phyloP scores from a whole-genome alignment of 768 basidiomycete species.

The Wakefieldia striispora region DNA sequence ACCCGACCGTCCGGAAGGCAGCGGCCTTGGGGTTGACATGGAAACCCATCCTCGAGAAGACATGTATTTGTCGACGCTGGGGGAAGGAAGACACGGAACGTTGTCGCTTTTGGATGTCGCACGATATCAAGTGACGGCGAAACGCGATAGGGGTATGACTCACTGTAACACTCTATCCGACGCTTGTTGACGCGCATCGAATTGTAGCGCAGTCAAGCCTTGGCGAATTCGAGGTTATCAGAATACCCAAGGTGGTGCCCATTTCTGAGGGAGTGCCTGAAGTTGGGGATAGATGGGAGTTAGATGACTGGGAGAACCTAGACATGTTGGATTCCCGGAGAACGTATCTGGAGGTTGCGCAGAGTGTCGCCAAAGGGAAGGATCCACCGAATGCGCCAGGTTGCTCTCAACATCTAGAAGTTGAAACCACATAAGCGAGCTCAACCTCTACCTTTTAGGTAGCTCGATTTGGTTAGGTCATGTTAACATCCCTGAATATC shows the following conservation, averaged over 20 bases:
- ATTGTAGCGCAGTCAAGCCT: conserved; percentile 10
- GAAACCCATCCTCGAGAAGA: conserved; percentile 1
- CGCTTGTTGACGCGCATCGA: neutral
- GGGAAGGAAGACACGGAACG: neutral
- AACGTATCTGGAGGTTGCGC: conserved; percentile 26
- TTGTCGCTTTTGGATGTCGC: conserved; percentile 7
- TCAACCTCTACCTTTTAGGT: too few species aligned
- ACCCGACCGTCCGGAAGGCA: neutral
- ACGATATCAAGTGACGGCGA: neutral
- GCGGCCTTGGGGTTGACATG: neutral
- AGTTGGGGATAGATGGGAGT: conserved; percentile 2
- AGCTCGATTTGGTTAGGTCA: too few species aligned
- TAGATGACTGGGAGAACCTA: conserved; percentile 24
- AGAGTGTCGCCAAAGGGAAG: conserved; percentile 1
- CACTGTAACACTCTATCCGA: too few species aligned
- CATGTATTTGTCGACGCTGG: neutral
- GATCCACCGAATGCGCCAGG: neutral
- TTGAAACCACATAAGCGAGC: too few species aligned
- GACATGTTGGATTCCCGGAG: conserved; percentile 12
- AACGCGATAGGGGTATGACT: conserved; percentile 12
- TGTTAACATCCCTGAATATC: too few species aligned
- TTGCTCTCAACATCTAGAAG: neutral
- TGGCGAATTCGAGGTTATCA: conserved; percentile 24
- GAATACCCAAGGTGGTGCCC: conserved; percentile 17
- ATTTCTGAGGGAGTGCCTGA: conserved; percentile 10